These are phyloP conservation scores for Cenococcum geophilum DNA, from an alignment of 495 filamentous ascomycete genomes.

Conservation along the genomic window DNA sequence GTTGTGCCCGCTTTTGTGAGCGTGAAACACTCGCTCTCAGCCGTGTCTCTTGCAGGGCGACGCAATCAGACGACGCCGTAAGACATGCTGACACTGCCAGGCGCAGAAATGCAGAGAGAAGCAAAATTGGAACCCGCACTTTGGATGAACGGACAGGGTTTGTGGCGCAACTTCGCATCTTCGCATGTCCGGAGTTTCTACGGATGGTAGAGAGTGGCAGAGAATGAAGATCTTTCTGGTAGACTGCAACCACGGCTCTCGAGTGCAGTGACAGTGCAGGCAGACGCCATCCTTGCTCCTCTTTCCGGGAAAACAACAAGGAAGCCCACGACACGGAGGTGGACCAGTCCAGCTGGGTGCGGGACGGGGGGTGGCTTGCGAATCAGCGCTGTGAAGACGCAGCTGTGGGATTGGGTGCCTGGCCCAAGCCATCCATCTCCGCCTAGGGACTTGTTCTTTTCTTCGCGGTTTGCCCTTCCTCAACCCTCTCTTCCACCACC, in stretches of 20 bases:
- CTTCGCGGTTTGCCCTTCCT: background rate
- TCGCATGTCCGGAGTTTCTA: background rate
- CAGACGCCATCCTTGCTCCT: background rate
- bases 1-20: background rate
- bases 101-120: background rate
- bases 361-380: background rate
- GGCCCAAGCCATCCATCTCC: background rate
- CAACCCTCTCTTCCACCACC: background rate
- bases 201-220: too few species aligned
- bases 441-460: background rate
- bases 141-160: background rate
- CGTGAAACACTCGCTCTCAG: constrained; percentile 2
- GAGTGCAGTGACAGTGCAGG: background rate
- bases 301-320: background rate
- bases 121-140: background rate
- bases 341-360: background rate
- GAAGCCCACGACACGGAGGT: background rate
- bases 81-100: background rate
- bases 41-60: background rate
- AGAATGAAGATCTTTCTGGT: background rate
- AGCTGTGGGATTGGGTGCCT: background rate
- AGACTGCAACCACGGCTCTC: background rate
- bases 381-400: background rate
- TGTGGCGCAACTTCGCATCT: background rate
- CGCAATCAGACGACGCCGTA: background rate